Conservation (phyloP, 2,329 filamentous ascomycete genomes). For the Penicillium decumbens region DNA sequence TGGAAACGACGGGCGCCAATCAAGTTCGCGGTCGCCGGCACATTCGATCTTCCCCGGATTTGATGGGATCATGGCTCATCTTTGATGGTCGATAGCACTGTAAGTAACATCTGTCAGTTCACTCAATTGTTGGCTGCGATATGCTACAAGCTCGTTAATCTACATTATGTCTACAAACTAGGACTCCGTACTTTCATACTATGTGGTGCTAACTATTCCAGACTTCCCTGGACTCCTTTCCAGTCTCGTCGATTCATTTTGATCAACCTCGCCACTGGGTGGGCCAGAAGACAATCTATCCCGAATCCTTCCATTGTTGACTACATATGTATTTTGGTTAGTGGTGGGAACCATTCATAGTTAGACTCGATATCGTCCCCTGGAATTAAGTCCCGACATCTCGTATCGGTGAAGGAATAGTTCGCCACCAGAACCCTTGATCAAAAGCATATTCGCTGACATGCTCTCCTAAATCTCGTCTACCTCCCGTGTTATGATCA, state of each 20-base stretch:
- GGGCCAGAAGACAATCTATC: not conserved
- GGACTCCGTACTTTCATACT: not conserved
- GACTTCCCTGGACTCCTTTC: not conserved
- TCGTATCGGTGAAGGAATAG: no score
- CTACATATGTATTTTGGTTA: no score
- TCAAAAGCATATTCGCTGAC: no score
- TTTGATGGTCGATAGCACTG: not conserved
- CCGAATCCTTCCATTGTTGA: not conserved
- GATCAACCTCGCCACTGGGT: not conserved
- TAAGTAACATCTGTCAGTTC: not conserved
- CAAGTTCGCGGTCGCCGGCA: conserved; percentile 9
- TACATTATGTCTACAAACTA: not conserved
- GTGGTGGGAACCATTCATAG: no score
- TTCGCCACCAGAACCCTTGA: no score
- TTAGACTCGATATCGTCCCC: no score
- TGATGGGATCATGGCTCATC: conserved; percentile 7
- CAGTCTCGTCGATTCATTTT: not conserved
- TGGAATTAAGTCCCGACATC: no score
- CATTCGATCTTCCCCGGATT: conserved; percentile 15
- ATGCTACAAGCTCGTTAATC: not conserved
- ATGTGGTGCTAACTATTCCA: not conserved
- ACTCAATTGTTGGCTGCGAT: not conserved
- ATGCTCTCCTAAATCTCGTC: no score
- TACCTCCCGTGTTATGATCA: no score
- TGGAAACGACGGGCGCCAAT: conserved; percentile 13